Evolutionary conservation across 2,329 filamentous ascomycete genomes (phyloP).

Genomic region (Triangularia setosa): DNA sequence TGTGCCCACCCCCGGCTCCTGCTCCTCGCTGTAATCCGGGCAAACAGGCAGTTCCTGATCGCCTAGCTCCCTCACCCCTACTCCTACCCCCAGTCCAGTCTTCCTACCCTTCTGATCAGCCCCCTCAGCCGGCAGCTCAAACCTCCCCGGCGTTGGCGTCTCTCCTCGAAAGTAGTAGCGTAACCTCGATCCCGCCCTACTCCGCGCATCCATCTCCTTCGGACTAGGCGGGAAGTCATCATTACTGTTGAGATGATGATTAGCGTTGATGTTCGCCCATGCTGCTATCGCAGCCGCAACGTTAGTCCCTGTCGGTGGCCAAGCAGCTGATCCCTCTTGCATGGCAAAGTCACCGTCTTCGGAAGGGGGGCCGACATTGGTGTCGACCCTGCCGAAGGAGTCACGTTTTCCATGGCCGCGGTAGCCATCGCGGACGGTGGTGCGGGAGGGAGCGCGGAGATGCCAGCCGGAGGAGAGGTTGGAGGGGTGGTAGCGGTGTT

Average conservation of each 20-base stretch:
- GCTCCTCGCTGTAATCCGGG: not conserved
- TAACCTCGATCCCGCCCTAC: not conserved
- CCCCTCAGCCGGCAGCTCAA: not conserved
- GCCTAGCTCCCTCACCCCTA: not conserved
- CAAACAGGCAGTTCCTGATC: not conserved
- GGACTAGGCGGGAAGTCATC: slow-evolving; percentile 8
- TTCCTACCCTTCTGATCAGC: not conserved
- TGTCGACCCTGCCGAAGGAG: slow-evolving; percentile 18
- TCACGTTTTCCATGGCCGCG: not conserved
- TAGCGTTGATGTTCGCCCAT: slow-evolving; percentile 9
- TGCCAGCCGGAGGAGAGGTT: slow-evolving; percentile 4
- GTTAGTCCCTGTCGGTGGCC: not conserved
- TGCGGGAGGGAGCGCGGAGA: not conserved
- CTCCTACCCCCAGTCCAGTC: not conserved
- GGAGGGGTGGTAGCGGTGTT: not conserved
- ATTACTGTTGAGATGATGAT: not conserved
- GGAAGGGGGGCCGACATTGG: not conserved
- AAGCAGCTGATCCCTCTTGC: not conserved
- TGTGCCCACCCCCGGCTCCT: not conserved
- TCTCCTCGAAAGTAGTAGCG: not conserved
- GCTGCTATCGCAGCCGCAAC: slow-evolving; percentile 11
- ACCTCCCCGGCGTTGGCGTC: not conserved
- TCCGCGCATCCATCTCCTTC: slow-evolving; percentile 17
- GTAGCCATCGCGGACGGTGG: not conserved
- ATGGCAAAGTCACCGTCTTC: slow-evolving; percentile 6